A percentile compares a stretch with the other conserved stretches of the same genome.
phyloP scores from a whole-genome alignment of 2,329 filamentous ascomycete species.

The Magnaporthiopsis poae region DNA sequence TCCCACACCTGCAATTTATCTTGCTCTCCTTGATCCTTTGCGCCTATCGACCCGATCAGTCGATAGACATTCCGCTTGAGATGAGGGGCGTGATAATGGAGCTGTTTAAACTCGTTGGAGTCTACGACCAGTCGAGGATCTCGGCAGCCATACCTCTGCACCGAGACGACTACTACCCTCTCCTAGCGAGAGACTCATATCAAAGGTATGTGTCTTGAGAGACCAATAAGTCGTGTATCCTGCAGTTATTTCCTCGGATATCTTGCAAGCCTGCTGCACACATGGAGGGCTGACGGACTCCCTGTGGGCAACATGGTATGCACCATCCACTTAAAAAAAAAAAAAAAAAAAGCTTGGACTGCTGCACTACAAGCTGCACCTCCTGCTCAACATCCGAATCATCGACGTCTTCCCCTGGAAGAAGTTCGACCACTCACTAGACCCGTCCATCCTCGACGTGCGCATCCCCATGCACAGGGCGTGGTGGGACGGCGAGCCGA shows the following conservation, averaged over 20 bases:
- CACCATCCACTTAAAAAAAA: too few relatives aligned
- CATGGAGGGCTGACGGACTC: too few relatives aligned
- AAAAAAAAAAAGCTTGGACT: neutral
- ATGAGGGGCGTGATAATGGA: neutral
- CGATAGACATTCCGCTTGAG: neutral
- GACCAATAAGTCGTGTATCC: neutral
- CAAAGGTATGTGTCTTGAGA: neutral
- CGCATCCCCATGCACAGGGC: neutral
- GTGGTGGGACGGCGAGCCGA: conserved; percentile 4
- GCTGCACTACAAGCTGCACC: conserved; percentile 6
- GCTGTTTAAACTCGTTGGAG: neutral
- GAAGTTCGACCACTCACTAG: neutral
- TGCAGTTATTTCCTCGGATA: neutral
- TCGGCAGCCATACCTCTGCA: neutral
- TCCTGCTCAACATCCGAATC: neutral
- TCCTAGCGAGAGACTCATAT: neutral
- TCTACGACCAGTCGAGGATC: conserved; percentile 4
- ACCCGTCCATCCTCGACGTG: conserved; percentile 3
- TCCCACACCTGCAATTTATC: conserved; percentile 4
- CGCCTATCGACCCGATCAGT: neutral
- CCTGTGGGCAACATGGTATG: too few relatives aligned
- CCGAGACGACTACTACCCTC: neutral
- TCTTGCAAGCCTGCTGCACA: too few relatives aligned
- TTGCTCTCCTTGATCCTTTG: neutral
- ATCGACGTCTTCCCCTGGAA: conserved; percentile 2